Conservation (phyloP, 306 rosid genomes). For the Pueraria montana region DNA sequence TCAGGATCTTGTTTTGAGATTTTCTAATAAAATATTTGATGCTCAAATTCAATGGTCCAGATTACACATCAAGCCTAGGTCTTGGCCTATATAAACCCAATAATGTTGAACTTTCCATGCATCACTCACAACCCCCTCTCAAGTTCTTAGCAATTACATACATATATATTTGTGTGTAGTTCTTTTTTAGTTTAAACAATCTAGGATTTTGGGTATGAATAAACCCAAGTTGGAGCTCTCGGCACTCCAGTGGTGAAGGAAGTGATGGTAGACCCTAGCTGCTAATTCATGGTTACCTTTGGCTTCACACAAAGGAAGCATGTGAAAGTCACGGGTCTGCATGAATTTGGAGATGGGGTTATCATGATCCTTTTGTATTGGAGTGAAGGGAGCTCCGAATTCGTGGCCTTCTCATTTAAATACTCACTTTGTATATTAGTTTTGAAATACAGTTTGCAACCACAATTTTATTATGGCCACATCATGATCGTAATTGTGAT, state of each 20-base stretch:
- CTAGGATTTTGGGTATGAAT: conserved; percentile 8
- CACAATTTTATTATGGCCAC: neutral
- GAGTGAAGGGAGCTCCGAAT: conserved; percentile 81
- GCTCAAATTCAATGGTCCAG: conserved; percentile 39
- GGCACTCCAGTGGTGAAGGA: conserved; percentile 67
- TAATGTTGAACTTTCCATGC: neutral
- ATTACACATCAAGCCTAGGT: conserved; percentile 21
- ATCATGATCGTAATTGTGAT: too few relatives aligned
- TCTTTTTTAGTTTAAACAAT: neutral
- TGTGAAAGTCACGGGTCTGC: conserved; percentile 60
- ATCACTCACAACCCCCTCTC: conserved; percentile 45
- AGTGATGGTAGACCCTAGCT: conserved; percentile 65
- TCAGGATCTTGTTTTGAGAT: conserved; percentile 40
- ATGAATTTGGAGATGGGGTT: conserved; percentile 67
- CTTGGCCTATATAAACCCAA: conserved; percentile 48
- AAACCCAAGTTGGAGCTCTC: conserved; percentile 56
- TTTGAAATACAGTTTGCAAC: too few relatives aligned
- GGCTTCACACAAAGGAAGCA: conserved; percentile 1
- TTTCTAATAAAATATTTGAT: conserved; percentile 32
- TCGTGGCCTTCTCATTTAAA: neutral
- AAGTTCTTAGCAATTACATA: neutral
- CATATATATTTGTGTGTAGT: neutral
- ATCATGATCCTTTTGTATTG: conserved; percentile 69
- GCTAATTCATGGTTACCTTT: conserved; percentile 76
- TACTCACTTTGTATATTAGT: neutral